Conservation (phyloP, 805 yeast species). For the Wickerhamiella australiensis region DNA sequence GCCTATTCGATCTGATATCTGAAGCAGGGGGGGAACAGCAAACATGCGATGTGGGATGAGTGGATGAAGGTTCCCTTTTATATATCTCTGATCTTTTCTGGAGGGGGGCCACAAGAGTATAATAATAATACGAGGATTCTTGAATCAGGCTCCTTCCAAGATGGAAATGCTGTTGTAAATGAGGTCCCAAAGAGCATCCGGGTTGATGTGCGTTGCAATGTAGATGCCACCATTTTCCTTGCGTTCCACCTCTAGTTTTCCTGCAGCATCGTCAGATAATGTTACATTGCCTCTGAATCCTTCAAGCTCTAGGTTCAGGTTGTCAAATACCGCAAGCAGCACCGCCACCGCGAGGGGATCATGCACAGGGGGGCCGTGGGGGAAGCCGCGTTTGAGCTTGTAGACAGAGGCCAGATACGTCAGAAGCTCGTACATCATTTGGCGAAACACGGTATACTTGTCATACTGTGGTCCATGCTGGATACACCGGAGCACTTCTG, state of each 20-base stretch:
- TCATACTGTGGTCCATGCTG: slow-evolving; percentile 27
- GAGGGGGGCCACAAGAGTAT: too few relatives aligned
- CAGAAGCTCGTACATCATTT: slow-evolving; percentile 43
- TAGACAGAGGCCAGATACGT: slow-evolving; percentile 39
- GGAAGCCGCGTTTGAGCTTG: slow-evolving; percentile 34
- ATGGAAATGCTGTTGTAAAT: slow-evolving; percentile 21
- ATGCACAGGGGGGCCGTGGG: slow-evolving; percentile 62
- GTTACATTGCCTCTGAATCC: slow-evolving; percentile 3
- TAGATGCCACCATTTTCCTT: slow-evolving; percentile 7
- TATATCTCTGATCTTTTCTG: too few relatives aligned
- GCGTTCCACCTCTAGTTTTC: slow-evolving; percentile 4
- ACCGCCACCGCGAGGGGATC: slow-evolving; percentile 65
- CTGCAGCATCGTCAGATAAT: slow-evolving; percentile 3
- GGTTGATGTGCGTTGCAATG: slow-evolving; percentile 29
- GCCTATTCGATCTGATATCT: too few relatives aligned
- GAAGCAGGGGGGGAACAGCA: too few relatives aligned
- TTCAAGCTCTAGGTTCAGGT: slow-evolving; percentile 12
- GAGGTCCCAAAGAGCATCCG: slow-evolving; percentile 37
- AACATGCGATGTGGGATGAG: too few relatives aligned
- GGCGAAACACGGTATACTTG: slow-evolving; percentile 37
- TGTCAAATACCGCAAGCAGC: slow-evolving; percentile 36
- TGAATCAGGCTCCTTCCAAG: slow-evolving; percentile 14
- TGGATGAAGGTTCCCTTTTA: too few relatives aligned
- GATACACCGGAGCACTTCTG: slow-evolving; percentile 32
- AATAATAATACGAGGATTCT: too few relatives aligned